Base-by-base conservation (phyloP, 1,139 yeast species). In the Saccharomyces hybrid region DNA sequence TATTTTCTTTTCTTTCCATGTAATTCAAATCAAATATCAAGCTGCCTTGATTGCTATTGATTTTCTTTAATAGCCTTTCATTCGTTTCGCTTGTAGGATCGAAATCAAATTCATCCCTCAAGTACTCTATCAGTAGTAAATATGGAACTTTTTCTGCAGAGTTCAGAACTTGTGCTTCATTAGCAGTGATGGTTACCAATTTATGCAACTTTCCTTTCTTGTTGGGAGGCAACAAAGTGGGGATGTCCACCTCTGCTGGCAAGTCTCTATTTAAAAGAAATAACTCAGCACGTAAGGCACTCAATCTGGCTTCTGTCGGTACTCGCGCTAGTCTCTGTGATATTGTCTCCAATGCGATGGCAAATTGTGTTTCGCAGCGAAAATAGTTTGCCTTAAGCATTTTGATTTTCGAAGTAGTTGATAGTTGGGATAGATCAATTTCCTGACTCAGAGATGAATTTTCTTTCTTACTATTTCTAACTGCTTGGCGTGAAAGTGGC, bases 91-190 rank as follows among this genome's bases (percentile, higher is more conserved):
- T 75, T 1, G 75, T 71, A 0, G 97, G 96, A 65, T 90, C 85
- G 66, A 91, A 93, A 66, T 90, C 96, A 59, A 88, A 73, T 54
- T 89, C 98, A 63, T 91, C 96, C 54, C 85, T 79, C 49, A 93
- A 72, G 63, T 81, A 91, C 69, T 93, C 99, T 50, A 93, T 80
- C 47, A 90, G 73, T 32, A 93, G 69, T 56, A 93, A 73, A 65
- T 83, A 93, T 5, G 99, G 99, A 3, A 93, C 99, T 63, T 96
- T 82, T 68, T 93, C 98, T 0, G 99, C 99, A 3, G 97, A 90
- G 65, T 93, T 93, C 55, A 93, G 75, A 7, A 93, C 96, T 28
- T 96, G 93, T 0, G 98, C 96, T 64, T 93, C 99, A 59, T 85
- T 88, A 1, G 96, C 88, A 25, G 89, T 87, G n/a, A 93, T 80